A percentile compares a stretch with the other conserved stretches of the same genome.
phyloP scores from a whole-genome alignment of 164 flowering plant species.

The Magnolia changhungtana region DNA sequence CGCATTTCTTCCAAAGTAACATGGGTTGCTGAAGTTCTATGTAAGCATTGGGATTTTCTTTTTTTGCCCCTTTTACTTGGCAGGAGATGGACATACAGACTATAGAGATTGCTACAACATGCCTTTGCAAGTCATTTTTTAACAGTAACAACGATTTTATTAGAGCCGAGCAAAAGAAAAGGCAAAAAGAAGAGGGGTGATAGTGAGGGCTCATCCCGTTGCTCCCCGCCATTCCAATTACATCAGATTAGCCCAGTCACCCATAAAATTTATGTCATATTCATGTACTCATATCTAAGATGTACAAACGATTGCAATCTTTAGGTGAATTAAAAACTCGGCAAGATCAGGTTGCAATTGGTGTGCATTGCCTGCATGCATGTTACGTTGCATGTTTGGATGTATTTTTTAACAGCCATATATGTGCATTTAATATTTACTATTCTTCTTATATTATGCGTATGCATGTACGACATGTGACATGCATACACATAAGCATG shows the following conservation, averaged over 20 bases:
- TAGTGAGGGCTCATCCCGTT: not conserved
- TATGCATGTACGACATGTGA: not conserved
- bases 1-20: not conserved
- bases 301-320: not conserved
- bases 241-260: not conserved
- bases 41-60: not conserved
- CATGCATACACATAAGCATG: no score
- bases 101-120: not conserved
- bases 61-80: not conserved
- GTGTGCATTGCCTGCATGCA: not conserved
- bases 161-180: not conserved
- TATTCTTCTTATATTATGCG: not conserved
- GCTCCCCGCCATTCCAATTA: not conserved
- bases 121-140: not conserved
- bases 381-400: not conserved
- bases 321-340: not conserved
- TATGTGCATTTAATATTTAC: not conserved
- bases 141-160: not conserved
- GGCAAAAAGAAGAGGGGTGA: not conserved
- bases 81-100: not conserved
- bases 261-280: not conserved
- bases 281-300: not conserved
- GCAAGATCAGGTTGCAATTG: not conserved
- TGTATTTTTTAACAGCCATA: not conserved
- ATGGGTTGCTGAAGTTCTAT: not conserved